phyloP scores from a whole-genome alignment of 371 early-diverging fungal genomes.

The Lichtheimia ornata region DNA sequence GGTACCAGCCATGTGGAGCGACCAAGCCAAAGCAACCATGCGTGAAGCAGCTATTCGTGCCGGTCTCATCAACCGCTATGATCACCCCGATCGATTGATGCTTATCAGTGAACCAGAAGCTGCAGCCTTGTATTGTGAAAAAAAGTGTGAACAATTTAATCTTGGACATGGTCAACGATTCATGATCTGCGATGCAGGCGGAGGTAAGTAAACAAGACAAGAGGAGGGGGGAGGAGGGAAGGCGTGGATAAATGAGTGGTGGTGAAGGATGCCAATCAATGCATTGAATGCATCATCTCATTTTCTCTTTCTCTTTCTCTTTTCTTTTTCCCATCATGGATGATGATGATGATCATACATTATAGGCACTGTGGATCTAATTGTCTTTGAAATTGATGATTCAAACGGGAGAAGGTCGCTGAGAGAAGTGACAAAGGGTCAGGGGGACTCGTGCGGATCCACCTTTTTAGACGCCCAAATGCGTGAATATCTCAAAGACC shows the following conservation, averaged over 20 bases:
- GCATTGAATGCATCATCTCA: too few species aligned
- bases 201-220: conserved; percentile 11
- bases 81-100: conserved; percentile 51
- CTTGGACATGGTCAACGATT: conserved; percentile 52
- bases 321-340: background rate
- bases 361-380: conserved; percentile 62
- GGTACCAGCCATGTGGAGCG: conserved; percentile 57
- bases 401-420: conserved; percentile 42
- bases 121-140: conserved; percentile 45
- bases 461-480: conserved; percentile 58
- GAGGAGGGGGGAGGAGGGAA: too few species aligned
- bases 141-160: conserved; percentile 49
- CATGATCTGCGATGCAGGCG: conserved; percentile 70
- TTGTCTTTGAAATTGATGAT: conserved; percentile 51
- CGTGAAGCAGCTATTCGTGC: conserved; percentile 51
- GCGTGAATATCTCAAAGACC: conserved; percentile 46
- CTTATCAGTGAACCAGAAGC: conserved; percentile 38
- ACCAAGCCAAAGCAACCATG: conserved; percentile 52
- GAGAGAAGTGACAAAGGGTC: conserved; percentile 56
- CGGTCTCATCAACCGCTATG: conserved; percentile 45
- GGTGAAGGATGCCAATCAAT: too few species aligned
- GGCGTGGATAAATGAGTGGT: too few species aligned
- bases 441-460: conserved; percentile 59
- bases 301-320: too few species aligned
- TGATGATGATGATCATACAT: background rate